Evolutionary conservation across 2,329 filamentous ascomycete species (phyloP).

Genomic region (Colletotrichum gloeosporioides): DNA sequence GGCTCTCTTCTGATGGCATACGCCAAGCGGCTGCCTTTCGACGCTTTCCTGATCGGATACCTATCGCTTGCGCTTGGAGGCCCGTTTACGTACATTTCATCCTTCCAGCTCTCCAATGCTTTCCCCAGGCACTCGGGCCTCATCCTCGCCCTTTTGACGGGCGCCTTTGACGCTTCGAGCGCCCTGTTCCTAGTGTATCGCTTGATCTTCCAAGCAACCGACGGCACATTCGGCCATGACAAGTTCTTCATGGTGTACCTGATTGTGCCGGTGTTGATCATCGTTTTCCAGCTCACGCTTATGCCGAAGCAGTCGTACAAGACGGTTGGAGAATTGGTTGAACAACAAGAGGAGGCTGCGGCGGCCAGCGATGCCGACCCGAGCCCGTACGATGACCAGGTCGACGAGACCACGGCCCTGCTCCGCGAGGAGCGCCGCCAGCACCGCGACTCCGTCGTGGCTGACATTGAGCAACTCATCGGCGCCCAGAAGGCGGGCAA

Average conservation of each 20-base stretch:
- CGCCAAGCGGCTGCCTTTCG: slow-evolving; percentile 68
- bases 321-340: slow-evolving; percentile 82
- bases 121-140: slow-evolving; percentile 79
- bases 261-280: slow-evolving; percentile 70
- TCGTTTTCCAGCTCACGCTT: slow-evolving; percentile 70
- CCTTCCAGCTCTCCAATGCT: slow-evolving; percentile 84
- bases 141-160: slow-evolving; percentile 81
- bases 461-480: slow-evolving; percentile 76
- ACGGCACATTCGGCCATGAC: slow-evolving; percentile 61
- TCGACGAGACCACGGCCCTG: slow-evolving; percentile 62
- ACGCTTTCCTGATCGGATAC: slow-evolving; percentile 78
- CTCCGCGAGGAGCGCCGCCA: slow-evolving; percentile 62
- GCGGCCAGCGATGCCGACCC: slow-evolving; percentile 33
- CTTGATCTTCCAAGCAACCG: slow-evolving; percentile 67
- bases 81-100: slow-evolving; percentile 82
- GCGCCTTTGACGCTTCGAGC: slow-evolving; percentile 83
- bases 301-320: slow-evolving; percentile 83
- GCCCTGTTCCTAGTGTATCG: slow-evolving; percentile 80
- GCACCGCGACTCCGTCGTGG: slow-evolving; percentile 67
- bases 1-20: slow-evolving; percentile 79
- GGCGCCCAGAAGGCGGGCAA: slow-evolving; percentile 66
- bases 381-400: slow-evolving; percentile 55
- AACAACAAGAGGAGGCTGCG: slow-evolving; percentile 66
- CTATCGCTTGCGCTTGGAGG: slow-evolving; percentile 79
- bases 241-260: slow-evolving; percentile 78